A percentile compares a stretch with the other conserved stretches of the same genome.
These are phyloP conservation scores for Mucor plumbeus DNA, from an alignment of 371 early-diverging fungal genomes.

Conservation along the genomic window DNA sequence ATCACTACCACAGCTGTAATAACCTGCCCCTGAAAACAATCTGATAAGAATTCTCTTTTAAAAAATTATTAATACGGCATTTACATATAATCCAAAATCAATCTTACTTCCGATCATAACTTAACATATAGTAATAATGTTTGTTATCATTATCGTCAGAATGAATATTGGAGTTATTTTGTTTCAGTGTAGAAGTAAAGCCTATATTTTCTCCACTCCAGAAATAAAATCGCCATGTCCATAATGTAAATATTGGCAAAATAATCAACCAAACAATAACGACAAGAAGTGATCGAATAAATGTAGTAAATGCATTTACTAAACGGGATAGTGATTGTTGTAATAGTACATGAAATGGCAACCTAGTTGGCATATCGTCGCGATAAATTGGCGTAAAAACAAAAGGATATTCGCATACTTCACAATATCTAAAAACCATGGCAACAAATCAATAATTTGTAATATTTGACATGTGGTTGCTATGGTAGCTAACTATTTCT, in stretches of 20 bases:
- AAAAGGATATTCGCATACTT: conserved; percentile 82
- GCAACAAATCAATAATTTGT: not conserved
- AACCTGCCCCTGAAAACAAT: conserved; percentile 85
- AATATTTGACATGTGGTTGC: too few species aligned
- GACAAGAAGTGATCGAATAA: conserved; percentile 56
- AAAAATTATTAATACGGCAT: not conserved
- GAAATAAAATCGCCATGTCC: conserved; percentile 81
- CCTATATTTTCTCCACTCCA: conserved; percentile 66
- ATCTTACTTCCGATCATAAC: conserved; percentile 17
- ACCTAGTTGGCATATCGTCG: conserved; percentile 68
- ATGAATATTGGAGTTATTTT: not conserved
- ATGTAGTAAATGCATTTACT: conserved; percentile 23
- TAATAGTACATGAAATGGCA: conserved; percentile 61
- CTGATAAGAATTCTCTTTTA: conserved; percentile 65
- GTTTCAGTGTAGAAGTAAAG: not conserved
- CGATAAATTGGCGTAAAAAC: conserved; percentile 81
- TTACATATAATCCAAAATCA: not conserved
- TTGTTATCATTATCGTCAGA: not conserved
- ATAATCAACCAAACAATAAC: conserved; percentile 77
- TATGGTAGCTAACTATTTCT: not conserved
- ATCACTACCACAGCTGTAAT: conserved; percentile 75
- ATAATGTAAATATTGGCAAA: conserved; percentile 80
- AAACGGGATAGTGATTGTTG: conserved; percentile 54
- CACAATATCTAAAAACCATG: conserved; percentile 65
- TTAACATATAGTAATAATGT: not conserved